Evolutionary conservation across 208 protist species (phyloP).

Genomic region (Porcisia hertigi): DNA sequence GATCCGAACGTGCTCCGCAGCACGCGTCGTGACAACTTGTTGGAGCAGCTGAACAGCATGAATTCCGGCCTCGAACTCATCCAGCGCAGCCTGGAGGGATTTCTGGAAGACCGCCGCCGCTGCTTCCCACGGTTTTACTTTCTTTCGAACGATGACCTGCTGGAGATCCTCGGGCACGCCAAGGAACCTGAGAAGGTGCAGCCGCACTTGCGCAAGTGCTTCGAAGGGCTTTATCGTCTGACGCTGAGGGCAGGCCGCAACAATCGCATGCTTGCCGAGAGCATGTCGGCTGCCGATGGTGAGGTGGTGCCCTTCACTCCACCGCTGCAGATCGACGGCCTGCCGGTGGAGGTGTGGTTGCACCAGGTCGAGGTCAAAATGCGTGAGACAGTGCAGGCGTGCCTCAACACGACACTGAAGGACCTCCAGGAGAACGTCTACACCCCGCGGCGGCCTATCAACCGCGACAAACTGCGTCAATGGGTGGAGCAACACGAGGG

Average conservation of each 20-base stretch:
- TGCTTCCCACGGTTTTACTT: conserved; percentile 99
- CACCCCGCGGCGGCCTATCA: conserved; percentile 70
- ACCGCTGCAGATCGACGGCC: conserved; percentile 86
- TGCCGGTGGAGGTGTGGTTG: conserved; percentile 95
- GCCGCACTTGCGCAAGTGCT: conserved; percentile 97
- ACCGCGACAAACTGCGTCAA: conserved; percentile 75
- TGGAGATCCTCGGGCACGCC: conserved; percentile 97
- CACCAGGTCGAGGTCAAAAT: conserved; percentile 92
- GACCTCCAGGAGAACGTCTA: conserved; percentile 86
- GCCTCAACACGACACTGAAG: conserved; percentile 79
- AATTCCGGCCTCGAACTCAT: conserved; percentile 95
- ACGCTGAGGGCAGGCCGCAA: conserved; percentile 76
- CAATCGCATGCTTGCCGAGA: conserved; percentile 77
- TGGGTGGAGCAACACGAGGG: conserved; percentile 93
- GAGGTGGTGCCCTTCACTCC: conserved; percentile 94
- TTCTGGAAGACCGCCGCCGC: conserved; percentile 96
- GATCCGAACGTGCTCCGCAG: conserved; percentile 90
- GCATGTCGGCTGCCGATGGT: conserved; percentile 89
- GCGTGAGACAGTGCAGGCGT: conserved; percentile 87
- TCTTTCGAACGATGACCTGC: conserved; percentile 96
- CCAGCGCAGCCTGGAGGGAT: conserved; percentile 97
- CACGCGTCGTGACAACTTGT: conserved; percentile 89
- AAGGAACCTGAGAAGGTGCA: conserved; percentile 97
- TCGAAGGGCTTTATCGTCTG: conserved; percentile 94
- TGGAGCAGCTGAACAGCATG: conserved; percentile 94